Conservation (phyloP, 2,329 filamentous ascomycete species). For the Monosporascus sp. region DNA sequence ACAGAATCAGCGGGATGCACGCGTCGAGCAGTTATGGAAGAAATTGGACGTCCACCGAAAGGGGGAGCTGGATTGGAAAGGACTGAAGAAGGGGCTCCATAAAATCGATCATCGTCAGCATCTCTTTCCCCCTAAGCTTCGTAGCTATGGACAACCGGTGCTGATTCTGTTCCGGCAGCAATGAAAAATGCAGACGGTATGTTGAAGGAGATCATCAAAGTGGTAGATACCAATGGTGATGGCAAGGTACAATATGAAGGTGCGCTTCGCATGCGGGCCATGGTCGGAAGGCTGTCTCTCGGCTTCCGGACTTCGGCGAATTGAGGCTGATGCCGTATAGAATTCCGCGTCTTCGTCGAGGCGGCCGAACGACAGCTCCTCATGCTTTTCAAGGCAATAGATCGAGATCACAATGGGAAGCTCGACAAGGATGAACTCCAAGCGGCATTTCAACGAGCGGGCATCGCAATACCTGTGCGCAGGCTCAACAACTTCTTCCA, state of each 20-base stretch:
- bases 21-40: slow-evolving; percentile 79
- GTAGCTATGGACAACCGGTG: slow-evolving; percentile 4
- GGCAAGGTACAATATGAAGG: slow-evolving; percentile 88
- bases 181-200: slow-evolving; percentile 89
- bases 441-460: slow-evolving; percentile 70
- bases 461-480: slow-evolving; percentile 70
- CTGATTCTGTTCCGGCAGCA: slow-evolving; percentile 34
- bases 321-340: slow-evolving; percentile 38
- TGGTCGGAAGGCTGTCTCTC: neutral
- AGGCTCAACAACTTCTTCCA: slow-evolving; percentile 82
- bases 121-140: slow-evolving; percentile 1
- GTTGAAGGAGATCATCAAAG: slow-evolving; percentile 71
- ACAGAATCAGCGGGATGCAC: slow-evolving; percentile 71
- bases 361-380: slow-evolving; percentile 80
- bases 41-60: slow-evolving; percentile 71
- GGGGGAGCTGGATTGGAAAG: slow-evolving; percentile 78
- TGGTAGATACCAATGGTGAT: slow-evolving; percentile 82
- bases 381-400: slow-evolving; percentile 78
- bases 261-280: slow-evolving; percentile 27
- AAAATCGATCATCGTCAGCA: slow-evolving; percentile 86
- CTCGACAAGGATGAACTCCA: slow-evolving; percentile 83
- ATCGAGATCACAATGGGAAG: slow-evolving; percentile 77
- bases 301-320: neutral
- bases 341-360: slow-evolving; percentile 86
- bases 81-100: slow-evolving; percentile 75